Evolutionary conservation across 257 asterid species (phyloP).

Genomic region (Paraleonurus japonicus): DNA sequence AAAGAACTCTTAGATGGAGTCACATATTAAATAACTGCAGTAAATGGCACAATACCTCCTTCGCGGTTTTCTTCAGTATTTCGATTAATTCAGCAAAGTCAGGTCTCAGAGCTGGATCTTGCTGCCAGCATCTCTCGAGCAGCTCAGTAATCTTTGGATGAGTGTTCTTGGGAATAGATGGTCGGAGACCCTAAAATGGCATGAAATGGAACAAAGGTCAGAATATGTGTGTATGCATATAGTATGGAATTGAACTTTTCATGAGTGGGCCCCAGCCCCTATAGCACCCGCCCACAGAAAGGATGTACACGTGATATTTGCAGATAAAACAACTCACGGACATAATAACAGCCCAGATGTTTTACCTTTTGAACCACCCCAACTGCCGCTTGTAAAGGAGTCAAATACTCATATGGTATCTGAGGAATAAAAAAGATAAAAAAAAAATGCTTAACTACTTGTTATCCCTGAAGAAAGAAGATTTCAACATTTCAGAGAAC

Average conservation of each 20-base stretch:
- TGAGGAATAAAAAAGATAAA: slow-evolving; percentile 32
- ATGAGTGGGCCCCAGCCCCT: not conserved
- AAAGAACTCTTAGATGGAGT: not conserved
- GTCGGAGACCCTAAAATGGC: slow-evolving; percentile 70
- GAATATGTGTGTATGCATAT: not conserved
- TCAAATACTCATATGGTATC: slow-evolving; percentile 94
- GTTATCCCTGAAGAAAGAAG: not conserved
- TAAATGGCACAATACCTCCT: slow-evolving; percentile 56
- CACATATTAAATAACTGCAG: not conserved
- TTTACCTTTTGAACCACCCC: slow-evolving; percentile 97
- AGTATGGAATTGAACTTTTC: not conserved
- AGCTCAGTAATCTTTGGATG: slow-evolving; percentile 76
- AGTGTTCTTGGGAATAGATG: slow-evolving; percentile 75
- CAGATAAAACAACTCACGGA: not conserved
- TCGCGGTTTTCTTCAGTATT: slow-evolving; percentile 51
- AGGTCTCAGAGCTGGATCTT: slow-evolving; percentile 76
- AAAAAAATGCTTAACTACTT: not conserved
- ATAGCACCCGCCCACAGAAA: not conserved
- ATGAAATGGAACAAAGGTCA: slow-evolving; percentile 5
- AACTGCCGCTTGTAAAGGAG: slow-evolving; percentile 97
- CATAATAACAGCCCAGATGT: slow-evolving; percentile 10
- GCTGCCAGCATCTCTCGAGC: slow-evolving; percentile 96
- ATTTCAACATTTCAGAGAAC: not conserved
- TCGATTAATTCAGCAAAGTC: slow-evolving; percentile 80
- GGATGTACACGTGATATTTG: not conserved